Evolutionary conservation across 257 asterid genomes (phyloP).

Genomic region (Gynochthodes officinalis): DNA sequence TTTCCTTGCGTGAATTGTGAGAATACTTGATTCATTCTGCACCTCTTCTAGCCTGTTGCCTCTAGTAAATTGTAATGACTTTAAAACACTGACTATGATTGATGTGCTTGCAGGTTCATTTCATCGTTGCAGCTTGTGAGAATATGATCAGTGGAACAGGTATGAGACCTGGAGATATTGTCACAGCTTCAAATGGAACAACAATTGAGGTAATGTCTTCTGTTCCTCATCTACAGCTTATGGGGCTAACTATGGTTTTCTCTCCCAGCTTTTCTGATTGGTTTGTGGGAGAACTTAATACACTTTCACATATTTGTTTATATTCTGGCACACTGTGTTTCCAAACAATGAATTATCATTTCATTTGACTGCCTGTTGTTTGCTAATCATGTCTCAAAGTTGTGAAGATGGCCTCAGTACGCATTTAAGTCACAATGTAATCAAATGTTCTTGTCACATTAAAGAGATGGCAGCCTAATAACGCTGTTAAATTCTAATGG

Average conservation of each 20-base stretch:
- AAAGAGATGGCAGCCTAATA: not conserved
- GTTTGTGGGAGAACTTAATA: no score
- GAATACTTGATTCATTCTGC: not conserved
- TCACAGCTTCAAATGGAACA: conserved; percentile 94
- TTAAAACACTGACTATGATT: conserved; percentile 6
- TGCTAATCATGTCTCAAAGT: not conserved
- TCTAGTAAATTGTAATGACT: not conserved
- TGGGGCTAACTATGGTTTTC: not conserved
- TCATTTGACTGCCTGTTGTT: not conserved
- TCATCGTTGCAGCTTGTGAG: conserved; percentile 94
- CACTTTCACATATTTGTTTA: not conserved
- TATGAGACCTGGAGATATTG: conserved; percentile 88
- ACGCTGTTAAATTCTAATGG: not conserved
- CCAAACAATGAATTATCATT: not conserved
- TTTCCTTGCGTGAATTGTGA: conserved; percentile 2
- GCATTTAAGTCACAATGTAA: not conserved
- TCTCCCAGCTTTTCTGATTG: not conserved
- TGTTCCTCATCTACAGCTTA: not conserved
- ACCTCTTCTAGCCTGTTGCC: not conserved
- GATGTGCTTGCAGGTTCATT: conserved; percentile 65
- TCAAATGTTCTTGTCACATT: not conserved
- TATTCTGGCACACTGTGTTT: not conserved
- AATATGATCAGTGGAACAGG: conserved; percentile 98
- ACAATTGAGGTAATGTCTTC: conserved; percentile 67
- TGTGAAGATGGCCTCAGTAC: not conserved